Evolutionary conservation across 768 basidiomycete species (phyloP), one percentile per base, ranked within the genome.

Genomic region (Candolleomyces aberdarensis): DNA sequence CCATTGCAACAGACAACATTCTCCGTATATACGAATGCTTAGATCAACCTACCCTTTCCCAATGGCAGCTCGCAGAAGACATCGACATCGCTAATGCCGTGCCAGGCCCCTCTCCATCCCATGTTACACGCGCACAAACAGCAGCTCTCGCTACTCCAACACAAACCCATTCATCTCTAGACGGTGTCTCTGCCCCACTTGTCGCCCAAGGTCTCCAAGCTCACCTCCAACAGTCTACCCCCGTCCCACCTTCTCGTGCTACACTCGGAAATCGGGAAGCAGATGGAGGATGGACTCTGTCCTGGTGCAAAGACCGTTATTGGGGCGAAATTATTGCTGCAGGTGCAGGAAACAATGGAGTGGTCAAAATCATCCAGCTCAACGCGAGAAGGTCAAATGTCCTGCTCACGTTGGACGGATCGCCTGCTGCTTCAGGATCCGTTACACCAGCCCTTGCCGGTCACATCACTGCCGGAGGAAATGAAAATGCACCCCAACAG

Each of bases 271-370:
- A 84, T 65, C 80, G 89, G 46, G 91, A 96, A 72, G 93, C 93
- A 2, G 88, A 94, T 58, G 94, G 94, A 3, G 96, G 92, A 1
- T 98, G 94, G 94, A 90, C 88, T 59, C 74, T 99, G 47, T 90
- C 89, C 8, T 99, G 96, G 95, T 98, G 96, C 74, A 93, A 94
- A 69, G 97, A 98, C 67, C 82, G 84, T 62, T 97, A 95, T 73
- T 97, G 95, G 95, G 96, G 96, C 1, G 92, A 95, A 69, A 69
- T 96, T 19, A 78, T 98, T 53, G 94, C 94, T 9, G 87, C 86
- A 0, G 84, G 86, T 1, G 84, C 83, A 57, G 95, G 94, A 1
- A 80, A 84, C 1, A 83, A 78, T 60, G 91, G 92, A 0, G 73
- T 85, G 20, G 78, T 98, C 49, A 94, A 96, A 91, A 85, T 93